phyloP scores from a whole-genome alignment of 1,284 basidiomycete species.

The Serendipita sp. region DNA sequence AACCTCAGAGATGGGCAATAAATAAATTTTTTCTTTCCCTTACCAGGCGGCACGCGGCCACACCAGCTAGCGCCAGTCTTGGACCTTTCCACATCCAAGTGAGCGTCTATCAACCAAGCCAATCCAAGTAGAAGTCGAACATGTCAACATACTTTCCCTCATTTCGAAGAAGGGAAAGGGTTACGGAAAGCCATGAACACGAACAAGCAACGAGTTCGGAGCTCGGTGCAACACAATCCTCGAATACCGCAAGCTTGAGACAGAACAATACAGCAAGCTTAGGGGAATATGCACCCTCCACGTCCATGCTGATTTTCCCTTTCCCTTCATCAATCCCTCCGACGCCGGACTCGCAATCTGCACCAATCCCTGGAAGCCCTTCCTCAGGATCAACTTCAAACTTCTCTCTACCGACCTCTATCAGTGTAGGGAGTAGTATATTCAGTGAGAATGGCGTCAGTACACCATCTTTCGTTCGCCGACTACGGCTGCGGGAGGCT shows the following conservation, averaged over 20 bases:
- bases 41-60: too few species aligned
- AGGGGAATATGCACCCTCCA: not conserved
- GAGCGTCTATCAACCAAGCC: too few species aligned
- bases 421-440: not conserved
- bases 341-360: not conserved
- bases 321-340: not conserved
- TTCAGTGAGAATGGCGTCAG: not conserved
- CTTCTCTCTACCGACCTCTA: conserved; percentile 2
- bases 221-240: too few species aligned
- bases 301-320: not conserved
- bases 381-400: not conserved
- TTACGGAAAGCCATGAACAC: too few species aligned
- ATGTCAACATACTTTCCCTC: too few species aligned
- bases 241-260: not conserved
- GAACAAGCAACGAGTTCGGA: too few species aligned
- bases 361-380: not conserved
- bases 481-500: not conserved
- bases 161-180: too few species aligned
- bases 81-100: too few species aligned
- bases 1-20: too few species aligned
- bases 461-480: not conserved
- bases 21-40: too few species aligned
- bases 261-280: not conserved
- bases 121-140: too few species aligned
- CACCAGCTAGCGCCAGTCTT: too few species aligned